Evolutionary conservation across 768 basidiomycete species (phyloP), one percentile per base, ranked within the genome.

Genomic region (Antrodiella citrinella): DNA sequence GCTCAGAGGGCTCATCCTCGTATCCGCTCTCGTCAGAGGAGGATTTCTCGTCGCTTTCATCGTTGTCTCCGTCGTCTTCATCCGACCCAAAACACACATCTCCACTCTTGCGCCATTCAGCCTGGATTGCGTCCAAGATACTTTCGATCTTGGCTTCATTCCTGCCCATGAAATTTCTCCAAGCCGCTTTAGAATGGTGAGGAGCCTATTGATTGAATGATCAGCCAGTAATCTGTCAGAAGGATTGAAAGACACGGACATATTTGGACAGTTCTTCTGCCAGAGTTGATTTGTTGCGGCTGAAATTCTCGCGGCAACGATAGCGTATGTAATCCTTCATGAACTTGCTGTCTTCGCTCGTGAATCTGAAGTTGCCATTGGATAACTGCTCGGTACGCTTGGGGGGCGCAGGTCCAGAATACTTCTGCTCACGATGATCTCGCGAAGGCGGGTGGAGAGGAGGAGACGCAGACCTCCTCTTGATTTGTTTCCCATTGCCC

Each of bases 51-150:
- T 62, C 62, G 18, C 53, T 58, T 10, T 55, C 54, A 38, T 64
- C 63, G 20, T 68, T 58, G 21, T 70, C 71, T 13, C 69, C 65
- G 15, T 71, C 70, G 11, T 69, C 69, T 2, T 63, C 61, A n/a
- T 67, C 66, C 18, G 41, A 43, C 15, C 41, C 41, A 22, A 9
- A 43, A 15, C n/a, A n/a, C n/a, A n/a, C n/a, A n/a, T n/a, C n/a
- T n/a, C n/a, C n/a, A n/a, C n/a, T n/a, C n/a, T n/a, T n/a, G n/a
- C n/a, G n/a, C n/a, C n/a, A 10, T 38, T 38, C 18, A 18, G 18
- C 35, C 18, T 18, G 35, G 18, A 43, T 5, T 43, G 9, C 9
- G 9, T 43, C n/a, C n/a, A 18, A 7, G 7, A 19, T 43, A 22
- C 5, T 43, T 5, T n/a, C 19, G 9, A 7, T 43, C 41, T 10